phyloP scores from a whole-genome alignment of 2,329 filamentous ascomycete species.

The Fusarium staphyleae region DNA sequence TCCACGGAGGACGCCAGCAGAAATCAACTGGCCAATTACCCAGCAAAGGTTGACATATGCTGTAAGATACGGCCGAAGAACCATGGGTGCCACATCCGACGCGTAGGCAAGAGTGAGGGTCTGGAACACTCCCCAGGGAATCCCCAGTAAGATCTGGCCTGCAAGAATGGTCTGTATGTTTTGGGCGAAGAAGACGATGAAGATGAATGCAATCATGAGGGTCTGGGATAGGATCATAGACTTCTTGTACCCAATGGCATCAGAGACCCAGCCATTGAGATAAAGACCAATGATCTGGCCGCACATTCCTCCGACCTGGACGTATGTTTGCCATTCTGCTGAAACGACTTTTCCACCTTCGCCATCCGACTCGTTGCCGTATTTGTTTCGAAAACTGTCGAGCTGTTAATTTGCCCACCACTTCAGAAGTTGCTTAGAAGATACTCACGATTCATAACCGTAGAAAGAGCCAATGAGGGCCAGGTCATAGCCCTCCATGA shows the following conservation, averaged over 20 bases:
- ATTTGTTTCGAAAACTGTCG: constrained; percentile 55
- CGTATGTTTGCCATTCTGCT: constrained; percentile 46
- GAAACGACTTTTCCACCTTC: constrained; percentile 33
- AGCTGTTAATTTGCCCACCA: not conserved
- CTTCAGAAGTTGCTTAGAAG: not conserved
- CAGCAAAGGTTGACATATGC: constrained; percentile 59
- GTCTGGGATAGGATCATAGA: constrained; percentile 63
- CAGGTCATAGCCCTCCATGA: constrained; percentile 53
- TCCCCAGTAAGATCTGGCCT: constrained; percentile 64
- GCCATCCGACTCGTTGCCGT: constrained; percentile 46
- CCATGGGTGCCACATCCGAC: constrained; percentile 70
- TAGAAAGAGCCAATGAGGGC: constrained; percentile 52
- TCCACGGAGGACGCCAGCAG: constrained; percentile 52
- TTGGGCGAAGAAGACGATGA: constrained; percentile 66
- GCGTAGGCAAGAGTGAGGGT: constrained; percentile 66
- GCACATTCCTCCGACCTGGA: constrained; percentile 50
- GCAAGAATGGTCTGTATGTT: constrained; percentile 61
- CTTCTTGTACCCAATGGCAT: constrained; percentile 65
- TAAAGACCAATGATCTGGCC: constrained; percentile 70
- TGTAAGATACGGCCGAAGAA: constrained; percentile 56
- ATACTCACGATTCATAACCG: constrained; percentile 45
- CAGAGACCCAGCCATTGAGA: constrained; percentile 67
- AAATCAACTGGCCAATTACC: constrained; percentile 56
- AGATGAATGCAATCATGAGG: constrained; percentile 60
- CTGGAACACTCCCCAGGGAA: constrained; percentile 62